Conservation (phyloP, 306 rosid species). For the Crotalaria pallida region DNA sequence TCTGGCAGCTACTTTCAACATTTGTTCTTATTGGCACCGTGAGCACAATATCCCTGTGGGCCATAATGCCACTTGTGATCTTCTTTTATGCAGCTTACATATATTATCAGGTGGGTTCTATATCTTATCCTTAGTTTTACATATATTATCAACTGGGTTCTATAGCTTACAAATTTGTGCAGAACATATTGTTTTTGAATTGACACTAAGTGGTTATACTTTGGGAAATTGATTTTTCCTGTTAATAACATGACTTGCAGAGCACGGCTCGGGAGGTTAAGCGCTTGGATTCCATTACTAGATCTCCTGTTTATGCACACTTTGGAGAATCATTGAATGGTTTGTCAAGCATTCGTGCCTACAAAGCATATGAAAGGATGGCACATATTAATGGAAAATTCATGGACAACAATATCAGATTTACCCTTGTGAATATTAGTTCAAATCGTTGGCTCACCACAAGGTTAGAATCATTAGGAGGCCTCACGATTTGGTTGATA, state of each 20-base stretch:
- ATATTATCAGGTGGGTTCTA: conserved; percentile 64
- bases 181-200: neutral
- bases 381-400: conserved; percentile 62
- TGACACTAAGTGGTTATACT: neutral
- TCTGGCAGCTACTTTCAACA: conserved; percentile 79
- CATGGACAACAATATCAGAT: conserved; percentile 83
- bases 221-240: conserved; percentile 7
- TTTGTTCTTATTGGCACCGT: conserved; percentile 77
- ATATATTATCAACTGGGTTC: conserved; percentile 67
- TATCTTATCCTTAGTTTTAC: conserved; percentile 23
- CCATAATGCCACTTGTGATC: conserved; percentile 77
- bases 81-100: conserved; percentile 74
- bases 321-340: conserved; percentile 93
- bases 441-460: conserved; percentile 70
- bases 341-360: conserved; percentile 68
- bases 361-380: conserved; percentile 78
- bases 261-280: conserved; percentile 83
- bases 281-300: conserved; percentile 77
- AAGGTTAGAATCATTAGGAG: conserved; percentile 77
- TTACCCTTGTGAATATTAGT: conserved; percentile 52
- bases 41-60: conserved; percentile 86
- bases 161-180: neutral
- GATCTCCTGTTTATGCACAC: conserved; percentile 91
- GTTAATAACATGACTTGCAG: conserved; percentile 26
- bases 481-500: conserved; percentile 79